phyloP scores from a whole-genome alignment of 257 asterid genomes.

The Paulownia fortunei region DNA sequence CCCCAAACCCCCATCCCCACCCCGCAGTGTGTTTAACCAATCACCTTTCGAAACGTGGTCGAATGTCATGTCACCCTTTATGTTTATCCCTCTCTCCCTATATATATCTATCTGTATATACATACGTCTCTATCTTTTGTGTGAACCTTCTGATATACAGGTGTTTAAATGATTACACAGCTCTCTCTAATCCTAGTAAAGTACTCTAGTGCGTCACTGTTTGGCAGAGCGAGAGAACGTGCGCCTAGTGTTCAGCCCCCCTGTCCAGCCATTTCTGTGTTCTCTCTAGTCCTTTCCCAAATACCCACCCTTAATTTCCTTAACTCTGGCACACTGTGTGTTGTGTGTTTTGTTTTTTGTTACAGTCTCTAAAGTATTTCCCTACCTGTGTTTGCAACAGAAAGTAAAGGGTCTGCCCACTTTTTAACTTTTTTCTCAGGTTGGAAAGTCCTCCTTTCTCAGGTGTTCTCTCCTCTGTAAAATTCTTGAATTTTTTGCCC shows the following conservation, averaged over 20 bases:
- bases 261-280: background rate
- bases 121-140: background rate
- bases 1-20: too few relatives aligned
- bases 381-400: background rate
- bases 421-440: slow-evolving; percentile 1
- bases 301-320: slow-evolving; percentile 3
- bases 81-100: background rate
- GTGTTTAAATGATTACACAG: slow-evolving; percentile 27
- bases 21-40: slow-evolving; percentile 23
- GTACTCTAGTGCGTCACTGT: slow-evolving; percentile 9
- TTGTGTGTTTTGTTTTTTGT: background rate
- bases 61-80: slow-evolving; percentile 1
- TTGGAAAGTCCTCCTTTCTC: background rate
- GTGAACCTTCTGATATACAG: slow-evolving; percentile 1
- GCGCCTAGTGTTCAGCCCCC: background rate
- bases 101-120: background rate
- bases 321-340: background rate
- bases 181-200: background rate
- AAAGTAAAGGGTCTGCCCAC: slow-evolving; percentile 5
- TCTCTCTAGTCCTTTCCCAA: slow-evolving; percentile 30
- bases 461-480: background rate
- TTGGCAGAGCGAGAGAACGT: slow-evolving; percentile 19
- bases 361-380: background rate
- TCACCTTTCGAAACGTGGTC: slow-evolving; percentile 36
- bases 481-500: background rate